A percentile compares a stretch with the other conserved stretches of the same genome.
Conservation (phyloP, 2,329 filamentous ascomycete genomes). For the Aurifilum marmelostoma region DNA sequence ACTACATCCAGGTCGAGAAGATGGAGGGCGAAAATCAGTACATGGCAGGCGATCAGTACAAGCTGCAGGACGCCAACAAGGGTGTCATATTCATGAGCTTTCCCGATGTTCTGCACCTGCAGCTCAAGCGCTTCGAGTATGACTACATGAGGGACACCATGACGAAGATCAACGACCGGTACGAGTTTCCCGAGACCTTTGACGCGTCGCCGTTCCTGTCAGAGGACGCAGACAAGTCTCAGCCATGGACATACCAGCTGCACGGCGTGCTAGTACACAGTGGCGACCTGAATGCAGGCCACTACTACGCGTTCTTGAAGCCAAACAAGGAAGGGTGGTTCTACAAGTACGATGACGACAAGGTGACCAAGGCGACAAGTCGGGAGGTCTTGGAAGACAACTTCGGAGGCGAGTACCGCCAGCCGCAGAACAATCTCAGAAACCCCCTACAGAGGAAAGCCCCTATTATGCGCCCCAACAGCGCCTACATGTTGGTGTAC, state of each 20-base stretch:
- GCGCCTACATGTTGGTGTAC: conserved; percentile 99
- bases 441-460: conserved; percentile 56
- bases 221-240: conserved; percentile 81
- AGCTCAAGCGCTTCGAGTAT: conserved; percentile 97
- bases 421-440: conserved; percentile 51
- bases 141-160: conserved; percentile 94
- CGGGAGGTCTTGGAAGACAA: conserved; percentile 95
- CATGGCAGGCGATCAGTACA: conserved; percentile 85
- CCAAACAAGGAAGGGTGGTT: conserved; percentile 92
- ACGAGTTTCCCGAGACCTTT: conserved; percentile 84
- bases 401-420: conserved; percentile 83
- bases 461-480: conserved; percentile 69
- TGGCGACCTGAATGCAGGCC: conserved; percentile 93
- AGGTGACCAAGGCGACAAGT: conserved; percentile 90
- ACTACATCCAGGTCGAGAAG: conserved; percentile 95
- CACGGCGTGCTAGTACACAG: conserved; percentile 96
- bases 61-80: conserved; percentile 95
- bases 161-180: conserved; percentile 97
- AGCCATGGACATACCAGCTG: conserved; percentile 88
- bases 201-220: conserved; percentile 87
- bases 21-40: conserved; percentile 99
- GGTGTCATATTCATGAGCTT: conserved; percentile 97
- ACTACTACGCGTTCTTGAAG: conserved; percentile 97
- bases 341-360: conserved; percentile 96
- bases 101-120: conserved; percentile 89